These are phyloP conservation scores for Syncephalastrum sp. DNA, from an alignment of 371 early-diverging fungal species.

Conservation along the genomic window DNA sequence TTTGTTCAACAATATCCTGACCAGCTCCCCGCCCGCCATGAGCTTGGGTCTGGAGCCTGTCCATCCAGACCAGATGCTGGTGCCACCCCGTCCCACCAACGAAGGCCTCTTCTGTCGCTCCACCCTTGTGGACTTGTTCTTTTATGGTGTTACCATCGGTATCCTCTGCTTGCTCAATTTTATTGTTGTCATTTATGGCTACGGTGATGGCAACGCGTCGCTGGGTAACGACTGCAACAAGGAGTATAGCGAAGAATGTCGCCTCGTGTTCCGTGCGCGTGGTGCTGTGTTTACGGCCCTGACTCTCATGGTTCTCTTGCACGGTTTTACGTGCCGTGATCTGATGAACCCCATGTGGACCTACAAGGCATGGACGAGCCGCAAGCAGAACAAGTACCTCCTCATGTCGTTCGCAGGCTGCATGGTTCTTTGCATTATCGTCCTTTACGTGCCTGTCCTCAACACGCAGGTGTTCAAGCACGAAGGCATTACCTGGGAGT, in stretches of 20 bases:
- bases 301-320: slow-evolving; percentile 70
- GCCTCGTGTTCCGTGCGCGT: slow-evolving; percentile 73
- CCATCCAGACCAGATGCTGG: slow-evolving; percentile 78
- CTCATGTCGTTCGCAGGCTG: slow-evolving; percentile 57
- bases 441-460: slow-evolving; percentile 73
- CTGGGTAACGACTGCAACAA: slow-evolving; percentile 66
- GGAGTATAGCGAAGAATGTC: slow-evolving; percentile 54
- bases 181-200: slow-evolving; percentile 64
- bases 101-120: slow-evolving; percentile 70
- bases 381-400: slow-evolving; percentile 64
- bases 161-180: slow-evolving; percentile 71
- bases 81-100: slow-evolving; percentile 72
- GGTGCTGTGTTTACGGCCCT: slow-evolving; percentile 71
- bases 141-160: slow-evolving; percentile 75
- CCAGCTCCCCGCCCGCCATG: slow-evolving; percentile 83
- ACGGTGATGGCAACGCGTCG: slow-evolving; percentile 50
- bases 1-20: slow-evolving; percentile 87
- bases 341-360: slow-evolving; percentile 59
- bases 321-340: slow-evolving; percentile 77
- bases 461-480: slow-evolving; percentile 74
- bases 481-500: slow-evolving; percentile 70
- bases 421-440: slow-evolving; percentile 51
- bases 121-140: slow-evolving; percentile 68
- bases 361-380: slow-evolving; percentile 29
- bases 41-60: slow-evolving; percentile 84